Evolutionary conservation across 192 early-diverging fungal species (phyloP).

Genomic region (Physocladia obscura): DNA sequence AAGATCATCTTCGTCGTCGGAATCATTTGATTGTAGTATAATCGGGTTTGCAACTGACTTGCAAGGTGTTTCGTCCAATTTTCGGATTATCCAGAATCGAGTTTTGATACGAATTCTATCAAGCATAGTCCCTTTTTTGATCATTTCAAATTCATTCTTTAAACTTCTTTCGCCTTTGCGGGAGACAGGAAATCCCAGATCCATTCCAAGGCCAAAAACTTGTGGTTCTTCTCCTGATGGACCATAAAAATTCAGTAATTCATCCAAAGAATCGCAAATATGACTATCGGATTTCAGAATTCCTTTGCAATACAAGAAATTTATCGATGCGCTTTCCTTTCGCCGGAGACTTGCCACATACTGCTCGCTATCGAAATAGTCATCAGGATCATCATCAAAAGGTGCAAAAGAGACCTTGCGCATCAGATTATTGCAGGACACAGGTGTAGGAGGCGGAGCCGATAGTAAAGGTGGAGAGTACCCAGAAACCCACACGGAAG

Average conservation of each 20-base stretch:
- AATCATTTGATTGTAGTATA: background rate
- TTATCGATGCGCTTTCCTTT: background rate
- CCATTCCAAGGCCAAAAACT: too few species aligned
- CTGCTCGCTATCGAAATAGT: too few species aligned
- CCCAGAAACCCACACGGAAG: background rate
- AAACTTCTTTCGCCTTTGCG: too few species aligned
- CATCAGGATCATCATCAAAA: too few species aligned
- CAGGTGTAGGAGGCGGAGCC: background rate
- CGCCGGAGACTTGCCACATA: too few species aligned
- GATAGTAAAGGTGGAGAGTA: background rate
- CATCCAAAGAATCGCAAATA: background rate
- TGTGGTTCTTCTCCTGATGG: too few species aligned
- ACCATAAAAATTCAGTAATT: too few species aligned
- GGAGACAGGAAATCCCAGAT: too few species aligned
- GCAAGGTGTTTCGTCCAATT: too few species aligned
- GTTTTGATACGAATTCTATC: background rate
- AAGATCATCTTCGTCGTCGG: background rate
- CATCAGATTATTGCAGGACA: background rate
- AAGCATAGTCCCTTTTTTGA: background rate
- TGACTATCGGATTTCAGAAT: background rate
- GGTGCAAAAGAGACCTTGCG: background rate
- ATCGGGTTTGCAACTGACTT: background rate
- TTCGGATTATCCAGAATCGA: background rate
- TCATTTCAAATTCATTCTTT: background rate
- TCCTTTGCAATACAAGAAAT: background rate